Conservation (phyloP, 305 asterid species). For the Ilex paraguariensis region DNA sequence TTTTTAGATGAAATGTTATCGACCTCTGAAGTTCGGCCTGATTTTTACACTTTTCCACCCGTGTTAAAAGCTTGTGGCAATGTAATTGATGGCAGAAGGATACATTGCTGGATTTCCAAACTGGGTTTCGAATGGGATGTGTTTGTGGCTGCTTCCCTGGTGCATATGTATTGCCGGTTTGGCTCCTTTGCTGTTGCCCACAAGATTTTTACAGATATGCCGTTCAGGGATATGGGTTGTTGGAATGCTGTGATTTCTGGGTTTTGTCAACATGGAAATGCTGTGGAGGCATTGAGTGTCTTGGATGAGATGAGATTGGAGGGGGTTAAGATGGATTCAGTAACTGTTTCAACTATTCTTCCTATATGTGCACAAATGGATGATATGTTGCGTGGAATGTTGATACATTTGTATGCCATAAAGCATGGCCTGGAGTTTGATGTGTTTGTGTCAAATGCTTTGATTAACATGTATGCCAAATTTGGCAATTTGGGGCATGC, state of each 20-base stretch:
- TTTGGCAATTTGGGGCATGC: slow-evolving; percentile 50
- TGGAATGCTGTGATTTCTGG: slow-evolving; percentile 92
- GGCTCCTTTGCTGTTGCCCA: slow-evolving; percentile 40
- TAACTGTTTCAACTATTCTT: slow-evolving; percentile 60
- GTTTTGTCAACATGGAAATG: slow-evolving; percentile 58
- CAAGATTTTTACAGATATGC: slow-evolving; percentile 61
- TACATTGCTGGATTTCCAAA: slow-evolving; percentile 67
- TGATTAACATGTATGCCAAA: slow-evolving; percentile 79
- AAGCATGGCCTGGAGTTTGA: slow-evolving; percentile 62
- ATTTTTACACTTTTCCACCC: slow-evolving; percentile 69
- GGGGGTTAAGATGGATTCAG: slow-evolving; percentile 57
- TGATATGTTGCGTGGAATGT: slow-evolving; percentile 40
- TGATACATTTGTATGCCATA: slow-evolving; percentile 54
- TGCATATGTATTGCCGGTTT: slow-evolving; percentile 79
- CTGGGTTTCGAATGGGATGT: slow-evolving; percentile 74
- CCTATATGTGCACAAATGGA: slow-evolving; percentile 58
- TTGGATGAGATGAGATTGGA: slow-evolving; percentile 57
- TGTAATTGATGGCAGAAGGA: slow-evolving; percentile 47
- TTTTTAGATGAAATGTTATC: slow-evolving; percentile 58
- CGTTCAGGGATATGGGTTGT: slow-evolving; percentile 75
- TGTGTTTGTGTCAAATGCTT: slow-evolving; percentile 66
- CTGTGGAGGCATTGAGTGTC: slow-evolving; percentile 43
- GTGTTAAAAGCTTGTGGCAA: slow-evolving; percentile 58
- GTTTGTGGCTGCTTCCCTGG: slow-evolving; percentile 74
- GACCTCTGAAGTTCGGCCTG: slow-evolving; percentile 51